Evolutionary conservation across 257 asterid species (phyloP).

Genomic region (Solanum sitiens): DNA sequence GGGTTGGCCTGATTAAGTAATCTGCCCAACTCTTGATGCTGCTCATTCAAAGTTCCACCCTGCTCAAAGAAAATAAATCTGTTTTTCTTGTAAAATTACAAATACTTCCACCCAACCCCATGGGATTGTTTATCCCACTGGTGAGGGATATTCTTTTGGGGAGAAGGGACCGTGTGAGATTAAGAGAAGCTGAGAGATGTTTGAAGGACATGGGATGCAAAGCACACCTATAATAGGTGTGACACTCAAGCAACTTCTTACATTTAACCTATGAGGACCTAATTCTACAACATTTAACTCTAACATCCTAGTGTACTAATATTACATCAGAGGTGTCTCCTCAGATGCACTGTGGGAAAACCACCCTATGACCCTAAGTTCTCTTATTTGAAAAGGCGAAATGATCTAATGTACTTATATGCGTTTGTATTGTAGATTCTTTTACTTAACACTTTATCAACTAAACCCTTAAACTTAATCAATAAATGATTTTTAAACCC

Average conservation of each 20-base stretch:
- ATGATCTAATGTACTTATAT: too few species aligned
- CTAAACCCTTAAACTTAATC: too few species aligned
- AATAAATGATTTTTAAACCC: too few species aligned
- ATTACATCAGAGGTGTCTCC: neutral
- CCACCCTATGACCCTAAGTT: neutral
- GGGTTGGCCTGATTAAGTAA: neutral
- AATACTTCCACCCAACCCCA: neutral
- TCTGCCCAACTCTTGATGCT: neutral
- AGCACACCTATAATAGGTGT: neutral
- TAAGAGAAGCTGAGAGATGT: neutral
- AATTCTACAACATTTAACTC: neutral
- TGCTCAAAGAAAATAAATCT: neutral
- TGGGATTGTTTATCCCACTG: neutral
- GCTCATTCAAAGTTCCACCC: neutral
- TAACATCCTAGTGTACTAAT: neutral
- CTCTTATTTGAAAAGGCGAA: neutral
- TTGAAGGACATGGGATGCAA: neutral
- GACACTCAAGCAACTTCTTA: neutral
- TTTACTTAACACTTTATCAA: too few species aligned
- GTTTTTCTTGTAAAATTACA: neutral
- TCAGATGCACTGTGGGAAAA: neutral
- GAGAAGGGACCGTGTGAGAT: neutral
- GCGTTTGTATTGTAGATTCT: too few species aligned
- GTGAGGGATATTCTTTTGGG: neutral
- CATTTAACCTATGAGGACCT: neutral